Conservation (phyloP, 1,284 basidiomycete genomes). For the Leccinum subrobustum region DNA sequence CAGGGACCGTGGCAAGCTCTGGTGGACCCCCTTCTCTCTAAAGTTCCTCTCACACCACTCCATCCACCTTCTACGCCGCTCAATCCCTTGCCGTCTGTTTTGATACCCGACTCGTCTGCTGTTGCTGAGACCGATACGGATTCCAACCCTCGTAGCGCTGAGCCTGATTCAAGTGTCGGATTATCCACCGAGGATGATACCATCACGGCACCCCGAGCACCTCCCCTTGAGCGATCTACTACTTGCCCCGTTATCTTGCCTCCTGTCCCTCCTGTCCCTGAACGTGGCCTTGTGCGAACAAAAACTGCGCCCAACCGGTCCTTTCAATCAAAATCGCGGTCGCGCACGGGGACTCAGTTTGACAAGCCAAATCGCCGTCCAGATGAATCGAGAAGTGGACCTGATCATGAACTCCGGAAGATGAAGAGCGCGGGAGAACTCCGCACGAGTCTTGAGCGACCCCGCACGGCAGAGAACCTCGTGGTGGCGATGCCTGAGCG, state of each 20-base stretch:
- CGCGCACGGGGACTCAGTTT: constrained; percentile 22
- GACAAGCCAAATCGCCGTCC: constrained; percentile 26
- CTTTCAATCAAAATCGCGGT: constrained; percentile 51
- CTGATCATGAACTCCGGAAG: constrained; percentile 67
- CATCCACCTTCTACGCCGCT: constrained; percentile 68
- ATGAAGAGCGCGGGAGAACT: constrained; percentile 89
- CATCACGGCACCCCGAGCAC: constrained; percentile 61
- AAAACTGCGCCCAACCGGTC: constrained; percentile 69
- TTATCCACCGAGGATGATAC: constrained; percentile 58
- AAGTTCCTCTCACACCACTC: constrained; percentile 55
- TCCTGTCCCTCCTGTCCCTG: constrained; percentile 30
- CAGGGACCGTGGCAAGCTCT: constrained; percentile 88
- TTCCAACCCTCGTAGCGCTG: constrained; percentile 47
- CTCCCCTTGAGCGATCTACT: constrained; percentile 47
- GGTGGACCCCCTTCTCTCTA: constrained; percentile 76
- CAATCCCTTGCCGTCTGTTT: constrained; percentile 51
- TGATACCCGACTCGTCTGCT: constrained; percentile 35
- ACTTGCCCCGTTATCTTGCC: constrained; percentile 43
- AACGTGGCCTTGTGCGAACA: constrained; percentile 58
- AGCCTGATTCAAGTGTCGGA: constrained; percentile 29
- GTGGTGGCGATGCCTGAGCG: constrained; percentile 29
- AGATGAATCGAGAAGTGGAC: constrained; percentile 41
- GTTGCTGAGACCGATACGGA: constrained; percentile 55
- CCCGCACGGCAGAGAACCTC: constrained; percentile 21
- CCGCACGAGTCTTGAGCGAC: constrained; percentile 44